Percentiles rank a stretch among this genome's conserved stretches.
Conservation (phyloP, 139 green algal species). For the Ettlia oleoabundans region DNA sequence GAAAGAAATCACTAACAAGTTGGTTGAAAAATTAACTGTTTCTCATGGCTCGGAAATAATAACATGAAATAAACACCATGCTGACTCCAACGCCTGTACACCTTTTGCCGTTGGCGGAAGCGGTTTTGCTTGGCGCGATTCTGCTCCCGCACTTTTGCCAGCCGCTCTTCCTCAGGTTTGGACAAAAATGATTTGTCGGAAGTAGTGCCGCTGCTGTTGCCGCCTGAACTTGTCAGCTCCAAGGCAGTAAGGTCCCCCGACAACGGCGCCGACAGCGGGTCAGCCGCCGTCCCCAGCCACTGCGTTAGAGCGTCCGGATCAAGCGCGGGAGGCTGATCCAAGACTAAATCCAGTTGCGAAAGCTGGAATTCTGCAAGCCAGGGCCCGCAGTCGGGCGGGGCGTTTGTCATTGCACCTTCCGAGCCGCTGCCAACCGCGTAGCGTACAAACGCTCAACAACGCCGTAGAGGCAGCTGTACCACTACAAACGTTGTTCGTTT, state of each 20-base stretch:
- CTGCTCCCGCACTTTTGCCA: not conserved
- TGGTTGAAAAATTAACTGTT: not conserved
- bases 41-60: too few species aligned
- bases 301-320: not conserved
- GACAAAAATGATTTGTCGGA: too few species aligned
- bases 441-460: too few species aligned
- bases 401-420: too few species aligned
- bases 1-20: not conserved
- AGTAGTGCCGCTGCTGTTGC: not conserved
- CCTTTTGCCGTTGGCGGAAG: constrained; percentile 17
- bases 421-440: too few species aligned
- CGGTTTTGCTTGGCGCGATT: constrained; percentile 20
- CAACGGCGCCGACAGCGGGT: not conserved
- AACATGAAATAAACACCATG: not conserved
- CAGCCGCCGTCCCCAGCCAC: not conserved
- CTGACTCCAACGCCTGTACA: not conserved
- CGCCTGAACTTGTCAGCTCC: not conserved
- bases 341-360: not conserved
- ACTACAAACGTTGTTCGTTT: too few species aligned
- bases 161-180: not conserved
- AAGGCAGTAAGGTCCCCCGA: not conserved
- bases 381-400: not conserved
- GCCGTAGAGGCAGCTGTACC: too few species aligned
- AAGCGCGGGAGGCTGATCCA: not conserved
- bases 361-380: not conserved